These are phyloP conservation scores for Globisporangium nagaii DNA, from an alignment of 352 stramenopile species.

Conservation along the genomic window DNA sequence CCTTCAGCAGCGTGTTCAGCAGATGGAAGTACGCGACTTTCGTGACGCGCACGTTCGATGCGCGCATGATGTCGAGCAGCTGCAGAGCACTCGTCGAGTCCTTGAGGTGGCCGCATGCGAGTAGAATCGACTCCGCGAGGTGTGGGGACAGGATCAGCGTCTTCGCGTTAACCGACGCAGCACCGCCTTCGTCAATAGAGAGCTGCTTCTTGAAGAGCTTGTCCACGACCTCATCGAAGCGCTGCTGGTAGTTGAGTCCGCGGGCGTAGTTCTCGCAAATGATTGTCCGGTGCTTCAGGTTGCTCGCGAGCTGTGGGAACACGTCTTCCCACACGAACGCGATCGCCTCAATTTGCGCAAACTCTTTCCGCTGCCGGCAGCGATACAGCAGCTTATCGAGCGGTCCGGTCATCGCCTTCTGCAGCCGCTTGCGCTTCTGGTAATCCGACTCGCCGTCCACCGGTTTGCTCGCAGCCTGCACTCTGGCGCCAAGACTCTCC, in stretches of 20 bases:
- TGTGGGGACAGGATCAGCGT: slow-evolving; percentile 29
- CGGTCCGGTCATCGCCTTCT: slow-evolving; percentile 44
- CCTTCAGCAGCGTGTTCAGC: slow-evolving; percentile 47
- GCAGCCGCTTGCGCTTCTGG: slow-evolving; percentile 29
- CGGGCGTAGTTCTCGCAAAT: slow-evolving; percentile 52
- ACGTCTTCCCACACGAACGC: slow-evolving; percentile 38
- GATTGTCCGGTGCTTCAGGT: slow-evolving; percentile 35
- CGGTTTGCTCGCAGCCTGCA: neutral
- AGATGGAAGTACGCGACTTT: slow-evolving; percentile 60
- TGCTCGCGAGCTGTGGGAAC: slow-evolving; percentile 41
- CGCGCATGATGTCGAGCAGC: slow-evolving; percentile 30
- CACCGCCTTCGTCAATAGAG: neutral
- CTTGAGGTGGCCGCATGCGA: slow-evolving; percentile 43
- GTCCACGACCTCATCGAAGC: slow-evolving; percentile 50
- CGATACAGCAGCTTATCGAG: slow-evolving; percentile 40
- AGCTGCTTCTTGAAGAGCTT: slow-evolving; percentile 27
- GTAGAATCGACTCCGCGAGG: slow-evolving; percentile 41
- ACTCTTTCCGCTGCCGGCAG: slow-evolving; percentile 27
- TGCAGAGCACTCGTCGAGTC: slow-evolving; percentile 24
- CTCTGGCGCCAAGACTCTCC: slow-evolving; percentile 1
- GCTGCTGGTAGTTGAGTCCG: slow-evolving; percentile 40
- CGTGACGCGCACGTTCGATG: slow-evolving; percentile 24
- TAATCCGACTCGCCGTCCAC: slow-evolving; percentile 21
- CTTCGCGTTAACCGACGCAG: neutral
- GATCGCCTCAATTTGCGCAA: slow-evolving; percentile 43